Conservation (phyloP, 208 protist species). For the Leishmania lainsoni region DNA sequence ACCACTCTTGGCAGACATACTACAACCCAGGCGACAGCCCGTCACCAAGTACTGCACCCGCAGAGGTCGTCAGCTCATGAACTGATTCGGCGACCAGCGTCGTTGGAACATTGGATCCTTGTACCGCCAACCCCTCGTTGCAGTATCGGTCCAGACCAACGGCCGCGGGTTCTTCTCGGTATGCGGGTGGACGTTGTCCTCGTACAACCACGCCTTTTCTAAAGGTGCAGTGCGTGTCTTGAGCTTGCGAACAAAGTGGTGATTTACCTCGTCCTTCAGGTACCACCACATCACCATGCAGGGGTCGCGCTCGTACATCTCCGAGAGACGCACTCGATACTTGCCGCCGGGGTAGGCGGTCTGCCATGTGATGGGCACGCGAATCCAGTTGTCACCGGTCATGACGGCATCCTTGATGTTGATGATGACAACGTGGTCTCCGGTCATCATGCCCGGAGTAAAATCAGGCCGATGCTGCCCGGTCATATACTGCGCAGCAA, state of each 20-base stretch:
- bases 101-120: conserved; percentile 83
- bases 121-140: conserved; percentile 66
- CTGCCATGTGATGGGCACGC: conserved; percentile 91
- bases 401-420: conserved; percentile 93
- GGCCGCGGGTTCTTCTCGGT: conserved; percentile 84
- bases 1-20: neutral
- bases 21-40: neutral
- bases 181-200: conserved; percentile 88
- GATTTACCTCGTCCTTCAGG: conserved; percentile 90
- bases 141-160: conserved; percentile 76
- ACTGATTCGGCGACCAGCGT: conserved; percentile 87
- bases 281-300: conserved; percentile 95
- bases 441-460: conserved; percentile 88
- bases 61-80: conserved; percentile 60
- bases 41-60: neutral
- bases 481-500: conserved; percentile 90
- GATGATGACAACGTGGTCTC: conserved; percentile 90
- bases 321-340: conserved; percentile 88
- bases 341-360: conserved; percentile 91
- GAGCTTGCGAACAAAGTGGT: conserved; percentile 90
- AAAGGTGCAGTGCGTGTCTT: conserved; percentile 87
- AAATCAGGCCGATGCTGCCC: conserved; percentile 91
- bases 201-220: conserved; percentile 94
- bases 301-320: conserved; percentile 93
- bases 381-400: conserved; percentile 89